phyloP scores from a whole-genome alignment of 352 stramenopile species.

The Thraustotheca clavata region DNA sequence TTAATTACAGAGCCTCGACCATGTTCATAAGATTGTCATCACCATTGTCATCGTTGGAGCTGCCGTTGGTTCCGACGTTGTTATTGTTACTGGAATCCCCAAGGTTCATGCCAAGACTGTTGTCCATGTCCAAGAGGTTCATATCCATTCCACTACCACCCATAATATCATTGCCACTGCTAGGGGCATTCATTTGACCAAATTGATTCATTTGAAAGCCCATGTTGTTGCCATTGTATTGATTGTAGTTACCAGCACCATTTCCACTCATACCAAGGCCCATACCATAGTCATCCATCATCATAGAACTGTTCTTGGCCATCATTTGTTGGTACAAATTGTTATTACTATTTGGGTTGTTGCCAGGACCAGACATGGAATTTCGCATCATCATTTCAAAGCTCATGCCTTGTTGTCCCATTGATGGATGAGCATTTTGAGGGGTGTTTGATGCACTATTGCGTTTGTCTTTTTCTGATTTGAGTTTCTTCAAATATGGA shows the following conservation, averaged over 20 bases:
- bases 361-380: background rate
- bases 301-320: background rate
- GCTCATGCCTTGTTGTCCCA: constrained; percentile 19
- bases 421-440: constrained; percentile 12
- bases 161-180: constrained; percentile 31
- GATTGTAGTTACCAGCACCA: constrained; percentile 23
- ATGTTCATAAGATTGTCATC: constrained; percentile 63
- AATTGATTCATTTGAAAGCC: background rate
- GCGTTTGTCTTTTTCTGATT: constrained; percentile 65
- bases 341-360: constrained; percentile 16
- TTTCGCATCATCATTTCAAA: constrained; percentile 21
- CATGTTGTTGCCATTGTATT: background rate
- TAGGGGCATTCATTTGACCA: constrained; percentile 1
- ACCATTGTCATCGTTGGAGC: constrained; percentile 36
- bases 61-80: constrained; percentile 23
- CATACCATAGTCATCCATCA: constrained; percentile 23
- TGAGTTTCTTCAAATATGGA: constrained; percentile 79
- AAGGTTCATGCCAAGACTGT: constrained; percentile 23
- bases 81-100: constrained; percentile 27
- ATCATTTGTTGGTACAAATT: constrained; percentile 29
- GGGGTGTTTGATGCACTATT: constrained; percentile 30
- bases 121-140: constrained; percentile 60
- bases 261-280: constrained; percentile 28
- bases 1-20: constrained; percentile 46
- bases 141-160: constrained; percentile 50